These are phyloP conservation scores for Clarireedia sp. DNA, from an alignment of 2,329 filamentous ascomycete species.

Conservation along the genomic window DNA sequence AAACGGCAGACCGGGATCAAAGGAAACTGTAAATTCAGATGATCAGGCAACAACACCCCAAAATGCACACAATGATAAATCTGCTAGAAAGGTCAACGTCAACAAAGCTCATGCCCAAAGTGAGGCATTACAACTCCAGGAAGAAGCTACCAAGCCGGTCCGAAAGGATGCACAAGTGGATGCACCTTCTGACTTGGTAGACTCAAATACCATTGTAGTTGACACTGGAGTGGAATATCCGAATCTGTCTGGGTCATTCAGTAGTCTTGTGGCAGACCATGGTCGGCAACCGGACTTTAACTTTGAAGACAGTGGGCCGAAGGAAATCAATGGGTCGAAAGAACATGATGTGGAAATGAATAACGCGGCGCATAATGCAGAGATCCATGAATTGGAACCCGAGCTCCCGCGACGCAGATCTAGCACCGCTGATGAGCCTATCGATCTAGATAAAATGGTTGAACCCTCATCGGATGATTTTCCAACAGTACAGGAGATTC, in stretches of 20 bases:
- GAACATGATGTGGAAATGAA: slow-evolving; percentile 8
- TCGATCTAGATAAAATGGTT: neutral
- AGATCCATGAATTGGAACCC: neutral
- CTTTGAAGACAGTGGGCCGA: slow-evolving; percentile 25
- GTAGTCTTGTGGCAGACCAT: slow-evolving; percentile 36
- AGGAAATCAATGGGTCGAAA: slow-evolving; percentile 12
- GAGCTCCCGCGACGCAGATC: slow-evolving; percentile 1
- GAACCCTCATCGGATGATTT: slow-evolving; percentile 18
- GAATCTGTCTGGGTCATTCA: slow-evolving; percentile 31
- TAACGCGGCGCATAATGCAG: neutral
- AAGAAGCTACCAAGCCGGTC: neutral
- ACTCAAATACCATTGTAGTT: neutral
- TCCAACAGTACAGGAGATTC: slow-evolving; percentile 18
- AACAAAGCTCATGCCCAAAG: slow-evolving; percentile 17
- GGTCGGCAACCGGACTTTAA: slow-evolving; percentile 44
- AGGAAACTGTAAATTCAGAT: neutral
- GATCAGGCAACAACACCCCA: neutral
- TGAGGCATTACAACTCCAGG: slow-evolving; percentile 14
- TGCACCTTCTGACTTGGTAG: neutral
- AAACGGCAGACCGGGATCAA: neutral
- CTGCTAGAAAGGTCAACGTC: slow-evolving; percentile 1
- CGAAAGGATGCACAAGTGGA: neutral
- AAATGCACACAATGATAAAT: neutral
- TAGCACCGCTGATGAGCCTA: neutral
- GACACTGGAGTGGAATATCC: slow-evolving; percentile 18